phyloP scores from a whole-genome alignment of 2,329 filamentous ascomycete genomes.

The Ascochyta pisi region DNA sequence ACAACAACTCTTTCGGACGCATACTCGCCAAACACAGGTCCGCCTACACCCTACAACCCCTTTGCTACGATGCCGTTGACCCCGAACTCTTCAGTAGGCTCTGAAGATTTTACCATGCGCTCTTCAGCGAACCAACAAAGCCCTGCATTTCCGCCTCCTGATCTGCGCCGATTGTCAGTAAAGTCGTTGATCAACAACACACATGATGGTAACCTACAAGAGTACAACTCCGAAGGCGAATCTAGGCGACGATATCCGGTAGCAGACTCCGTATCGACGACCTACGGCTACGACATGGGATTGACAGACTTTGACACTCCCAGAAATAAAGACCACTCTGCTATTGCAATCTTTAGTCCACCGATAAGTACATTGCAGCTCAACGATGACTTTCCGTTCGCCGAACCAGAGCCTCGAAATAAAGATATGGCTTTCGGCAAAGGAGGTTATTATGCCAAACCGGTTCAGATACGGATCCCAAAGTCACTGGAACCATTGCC shows the following conservation, averaged over 20 bases:
- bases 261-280: constrained; percentile 47
- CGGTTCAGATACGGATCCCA: constrained; percentile 69
- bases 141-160: constrained; percentile 47
- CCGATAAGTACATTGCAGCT: constrained; percentile 37
- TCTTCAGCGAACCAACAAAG: constrained; percentile 27
- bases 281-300: constrained; percentile 76
- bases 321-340: constrained; percentile 73
- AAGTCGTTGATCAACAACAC: constrained; percentile 63
- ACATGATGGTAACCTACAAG: constrained; percentile 23
- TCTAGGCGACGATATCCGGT: constrained; percentile 46
- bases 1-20: constrained; percentile 36
- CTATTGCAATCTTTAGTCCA: constrained; percentile 59
- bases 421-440: constrained; percentile 63
- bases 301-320: constrained; percentile 72
- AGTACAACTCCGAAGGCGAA: constrained; percentile 50
- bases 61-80: constrained; percentile 55
- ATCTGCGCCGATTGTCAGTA: constrained; percentile 65
- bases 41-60: constrained; percentile 52
- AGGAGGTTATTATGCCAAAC: constrained; percentile 73
- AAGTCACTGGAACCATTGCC: constrained; percentile 65
- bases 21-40: constrained; percentile 49
- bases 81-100: constrained; percentile 50
- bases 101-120: constrained; percentile 39
- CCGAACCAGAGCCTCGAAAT: constrained; percentile 46
- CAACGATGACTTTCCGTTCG: constrained; percentile 46